Base-by-base conservation (phyloP, 2,329 filamentous ascomycete species). In the Nothophoma quercina region DNA sequence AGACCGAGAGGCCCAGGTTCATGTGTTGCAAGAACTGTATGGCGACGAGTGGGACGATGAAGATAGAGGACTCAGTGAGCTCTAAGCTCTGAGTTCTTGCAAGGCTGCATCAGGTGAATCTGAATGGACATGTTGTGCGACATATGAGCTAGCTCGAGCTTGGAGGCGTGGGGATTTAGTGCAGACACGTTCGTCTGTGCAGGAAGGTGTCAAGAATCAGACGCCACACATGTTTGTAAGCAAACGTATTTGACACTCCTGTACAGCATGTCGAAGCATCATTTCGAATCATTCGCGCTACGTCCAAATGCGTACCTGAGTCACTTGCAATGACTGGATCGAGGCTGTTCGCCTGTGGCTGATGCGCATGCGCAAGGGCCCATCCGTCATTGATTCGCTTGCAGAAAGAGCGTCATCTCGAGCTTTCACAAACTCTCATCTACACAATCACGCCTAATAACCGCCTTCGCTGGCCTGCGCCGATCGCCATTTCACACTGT, bases 11-110 rank as follows among this genome's bases (percentile, higher is more conserved):
- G 51, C 72, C 5, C 58, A 84, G 16, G 60, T 73, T n/a, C 60
- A 56, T 3, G 65, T 83, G 13, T 75, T 78, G 62, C 74, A 70
- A 45, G 72, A 75, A 35, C 77, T 76, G 40, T 86, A 85, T 59
- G 81, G 79, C 7, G 78, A 78, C 18, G 81, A 85, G 60, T 84
- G 78, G 62, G 79, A 78, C 46, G 70, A 80, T 48, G 83, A 86
- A 48, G 81, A 80, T 30, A 77, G 78, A 38, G 78, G 80, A 7
- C 69, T 85, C 56, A 71, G 72, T 21, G 81, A 75, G 59, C 58
- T 73, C 9, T 71, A 55, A 50, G 28, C 23, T 12, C 23, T 50
- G 39, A n/a, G n/a, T n/a, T n/a, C n/a, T n/a, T n/a, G n/a, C n/a
- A n/a, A n/a, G n/a, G n/a, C n/a, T n/a, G n/a, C n/a, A n/a, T n/a